Conservation (phyloP, 768 basidiomycete species). For the Hortiboletus flavorubellus region DNA sequence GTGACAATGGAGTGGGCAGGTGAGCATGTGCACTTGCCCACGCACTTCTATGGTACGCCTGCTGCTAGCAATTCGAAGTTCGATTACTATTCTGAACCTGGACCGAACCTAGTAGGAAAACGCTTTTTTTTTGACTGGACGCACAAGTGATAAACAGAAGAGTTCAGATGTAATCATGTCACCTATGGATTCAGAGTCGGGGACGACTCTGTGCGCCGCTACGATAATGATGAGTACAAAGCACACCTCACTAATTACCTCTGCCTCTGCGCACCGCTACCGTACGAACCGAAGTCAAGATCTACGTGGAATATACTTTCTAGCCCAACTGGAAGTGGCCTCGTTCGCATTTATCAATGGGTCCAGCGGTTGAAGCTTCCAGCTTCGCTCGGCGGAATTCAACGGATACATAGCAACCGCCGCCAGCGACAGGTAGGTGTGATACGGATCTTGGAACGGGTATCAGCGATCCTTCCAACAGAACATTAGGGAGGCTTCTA, state of each 20-base stretch:
- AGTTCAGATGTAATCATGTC: no score
- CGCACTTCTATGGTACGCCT: no score
- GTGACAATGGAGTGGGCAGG: no score
- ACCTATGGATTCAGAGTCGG: no score
- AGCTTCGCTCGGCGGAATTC: constrained; percentile 35
- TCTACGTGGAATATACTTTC: constrained; percentile 47
- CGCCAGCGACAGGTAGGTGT: constrained; percentile 89
- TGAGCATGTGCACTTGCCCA: no score
- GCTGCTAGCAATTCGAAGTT: no score
- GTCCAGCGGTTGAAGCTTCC: constrained; percentile 61
- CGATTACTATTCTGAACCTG: no score
- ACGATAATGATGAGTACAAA: no score
- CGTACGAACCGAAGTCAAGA: constrained; percentile 6
- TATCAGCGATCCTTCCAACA: constrained; percentile 6
- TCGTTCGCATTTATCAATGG: constrained; percentile 67
- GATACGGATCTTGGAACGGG: constrained; percentile 76
- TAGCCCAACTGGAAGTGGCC: constrained; percentile 67
- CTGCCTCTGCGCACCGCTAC: background rate
- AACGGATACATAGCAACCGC: constrained; percentile 66
- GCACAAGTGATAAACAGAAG: no score
- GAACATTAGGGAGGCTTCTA: constrained; percentile 8
- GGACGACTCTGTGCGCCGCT: no score
- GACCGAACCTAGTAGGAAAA: no score
- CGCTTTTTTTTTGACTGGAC: no score
- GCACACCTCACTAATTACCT: background rate